Evolutionary conservation across 768 basidiomycete species (phyloP).

Genomic region (Solioccasus polychromus): DNA sequence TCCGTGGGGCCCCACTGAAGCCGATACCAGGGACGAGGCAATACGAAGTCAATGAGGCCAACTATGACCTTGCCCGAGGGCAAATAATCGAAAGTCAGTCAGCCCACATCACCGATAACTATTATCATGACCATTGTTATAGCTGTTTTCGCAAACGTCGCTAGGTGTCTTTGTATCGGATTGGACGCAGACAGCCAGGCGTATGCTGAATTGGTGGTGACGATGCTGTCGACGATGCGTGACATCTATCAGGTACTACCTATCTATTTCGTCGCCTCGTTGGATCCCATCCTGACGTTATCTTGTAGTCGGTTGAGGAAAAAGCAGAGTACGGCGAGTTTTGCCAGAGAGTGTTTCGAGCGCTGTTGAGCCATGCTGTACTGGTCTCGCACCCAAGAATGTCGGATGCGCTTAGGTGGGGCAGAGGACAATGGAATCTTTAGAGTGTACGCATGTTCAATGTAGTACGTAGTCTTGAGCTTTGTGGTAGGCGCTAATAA

Average conservation of each 20-base stretch:
- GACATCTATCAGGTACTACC: conserved; percentile 40
- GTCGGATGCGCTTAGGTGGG: conserved; percentile 33
- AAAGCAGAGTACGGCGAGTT: conserved; percentile 34
- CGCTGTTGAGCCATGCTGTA: conserved; percentile 29
- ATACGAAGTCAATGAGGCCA: conserved; percentile 30
- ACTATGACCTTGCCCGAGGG: conserved; percentile 35
- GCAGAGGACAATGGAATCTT: conserved; percentile 9
- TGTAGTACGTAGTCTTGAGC: too few relatives aligned
- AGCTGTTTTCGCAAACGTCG: conserved; percentile 49
- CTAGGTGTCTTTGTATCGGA: conserved; percentile 33
- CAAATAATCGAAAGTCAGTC: conserved; percentile 39
- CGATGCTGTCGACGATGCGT: conserved; percentile 52
- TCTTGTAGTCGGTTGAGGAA: conserved; percentile 9
- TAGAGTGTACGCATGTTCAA: neutral
- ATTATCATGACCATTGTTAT: conserved; percentile 9
- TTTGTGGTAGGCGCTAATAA: too few relatives aligned
- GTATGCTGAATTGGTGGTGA: conserved; percentile 41
- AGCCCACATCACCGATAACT: conserved; percentile 3
- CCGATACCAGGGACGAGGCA: conserved; percentile 19
- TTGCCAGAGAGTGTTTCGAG: conserved; percentile 32
- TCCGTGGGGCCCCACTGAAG: conserved; percentile 35
- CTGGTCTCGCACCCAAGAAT: conserved; percentile 35
- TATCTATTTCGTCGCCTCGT: neutral
- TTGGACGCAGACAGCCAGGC: conserved; percentile 34
- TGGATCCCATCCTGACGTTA: conserved; percentile 13